phyloP scores from a whole-genome alignment of 2,329 filamentous ascomycete genomes.

The Elsinoe australis region DNA sequence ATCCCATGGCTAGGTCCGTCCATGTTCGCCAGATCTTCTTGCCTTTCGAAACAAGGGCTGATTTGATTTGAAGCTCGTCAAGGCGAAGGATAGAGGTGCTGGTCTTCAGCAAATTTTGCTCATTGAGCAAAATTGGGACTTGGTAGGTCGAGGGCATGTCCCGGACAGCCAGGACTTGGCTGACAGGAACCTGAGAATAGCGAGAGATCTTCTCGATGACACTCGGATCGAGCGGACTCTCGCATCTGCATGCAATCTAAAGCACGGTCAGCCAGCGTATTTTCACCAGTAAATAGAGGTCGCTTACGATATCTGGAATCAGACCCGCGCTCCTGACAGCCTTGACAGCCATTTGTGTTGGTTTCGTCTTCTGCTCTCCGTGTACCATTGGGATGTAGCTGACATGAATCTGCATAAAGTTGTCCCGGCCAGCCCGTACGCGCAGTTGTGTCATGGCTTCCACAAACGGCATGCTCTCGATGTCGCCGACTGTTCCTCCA shows the following conservation, averaged over 20 bases:
- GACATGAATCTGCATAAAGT: constrained; percentile 85
- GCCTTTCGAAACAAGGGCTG: constrained; percentile 54
- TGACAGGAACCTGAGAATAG: constrained; percentile 76
- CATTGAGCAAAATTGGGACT: constrained; percentile 81
- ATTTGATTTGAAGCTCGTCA: constrained; percentile 43
- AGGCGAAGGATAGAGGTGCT: constrained; percentile 60
- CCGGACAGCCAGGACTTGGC: constrained; percentile 80
- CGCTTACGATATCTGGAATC: constrained; percentile 51
- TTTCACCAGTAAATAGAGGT: background rate
- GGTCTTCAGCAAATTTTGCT: constrained; percentile 66
- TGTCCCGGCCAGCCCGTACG: constrained; percentile 62
- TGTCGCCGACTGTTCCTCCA: constrained; percentile 66
- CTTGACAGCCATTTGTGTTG: constrained; percentile 84
- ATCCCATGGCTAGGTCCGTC: constrained; percentile 61
- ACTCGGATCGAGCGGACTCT: constrained; percentile 60
- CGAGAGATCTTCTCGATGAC: constrained; percentile 83
- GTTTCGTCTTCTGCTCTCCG: constrained; percentile 90
- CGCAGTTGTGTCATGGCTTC: constrained; percentile 76
- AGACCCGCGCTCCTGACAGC: constrained; percentile 72
- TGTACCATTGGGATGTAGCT: constrained; percentile 72
- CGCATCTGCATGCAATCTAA: constrained; percentile 87
- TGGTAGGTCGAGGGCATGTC: constrained; percentile 90
- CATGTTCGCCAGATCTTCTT: constrained; percentile 68
- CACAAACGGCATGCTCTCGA: constrained; percentile 81
- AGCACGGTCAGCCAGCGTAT: constrained; percentile 3